These are phyloP conservation scores for Coniochaeta sp. DNA, from an alignment of 2,329 filamentous ascomycete species.

Conservation along the genomic window DNA sequence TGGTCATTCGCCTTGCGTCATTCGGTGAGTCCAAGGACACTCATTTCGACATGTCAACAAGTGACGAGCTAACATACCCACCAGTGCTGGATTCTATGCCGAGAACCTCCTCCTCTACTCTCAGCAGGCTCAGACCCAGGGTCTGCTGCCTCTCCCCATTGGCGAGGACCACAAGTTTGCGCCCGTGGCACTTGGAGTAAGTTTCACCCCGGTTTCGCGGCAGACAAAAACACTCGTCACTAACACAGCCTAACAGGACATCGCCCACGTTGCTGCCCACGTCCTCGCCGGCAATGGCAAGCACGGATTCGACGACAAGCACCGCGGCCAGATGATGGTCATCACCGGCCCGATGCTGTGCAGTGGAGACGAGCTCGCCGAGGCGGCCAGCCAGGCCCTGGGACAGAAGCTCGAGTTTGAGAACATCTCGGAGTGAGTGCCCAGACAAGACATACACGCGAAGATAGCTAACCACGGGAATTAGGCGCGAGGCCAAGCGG, in stretches of 20 bases:
- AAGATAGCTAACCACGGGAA: neutral
- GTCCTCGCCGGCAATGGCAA: conserved; percentile 38
- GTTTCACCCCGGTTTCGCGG: conserved; percentile 5
- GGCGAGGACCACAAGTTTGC: conserved; percentile 40
- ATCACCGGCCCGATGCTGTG: conserved; percentile 41
- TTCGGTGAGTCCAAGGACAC: conserved; percentile 26
- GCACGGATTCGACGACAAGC: conserved; percentile 40
- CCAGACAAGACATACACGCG: conserved; percentile 2
- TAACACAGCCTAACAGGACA: conserved; percentile 24
- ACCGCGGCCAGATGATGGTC: conserved; percentile 45
- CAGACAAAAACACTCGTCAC: neutral
- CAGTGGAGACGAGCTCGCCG: conserved; percentile 36
- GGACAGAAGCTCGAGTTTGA: conserved; percentile 35
- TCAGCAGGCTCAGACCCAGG: conserved; percentile 34
- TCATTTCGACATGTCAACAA: neutral
- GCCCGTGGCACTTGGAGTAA: conserved; percentile 37
- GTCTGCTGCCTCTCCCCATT: conserved; percentile 36
- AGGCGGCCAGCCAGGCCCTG: conserved; percentile 34
- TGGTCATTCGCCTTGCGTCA: conserved; percentile 36
- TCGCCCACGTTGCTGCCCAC: conserved; percentile 39
- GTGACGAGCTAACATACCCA: conserved; percentile 14
- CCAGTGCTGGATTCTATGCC: conserved; percentile 37
- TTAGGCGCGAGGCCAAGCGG: conserved; percentile 20
- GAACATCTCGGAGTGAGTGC: conserved; percentile 33
- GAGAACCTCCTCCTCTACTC: conserved; percentile 43